These are phyloP conservation scores for Phytophthora citricola DNA, from an alignment of 352 stramenopile species.

Conservation along the genomic window DNA sequence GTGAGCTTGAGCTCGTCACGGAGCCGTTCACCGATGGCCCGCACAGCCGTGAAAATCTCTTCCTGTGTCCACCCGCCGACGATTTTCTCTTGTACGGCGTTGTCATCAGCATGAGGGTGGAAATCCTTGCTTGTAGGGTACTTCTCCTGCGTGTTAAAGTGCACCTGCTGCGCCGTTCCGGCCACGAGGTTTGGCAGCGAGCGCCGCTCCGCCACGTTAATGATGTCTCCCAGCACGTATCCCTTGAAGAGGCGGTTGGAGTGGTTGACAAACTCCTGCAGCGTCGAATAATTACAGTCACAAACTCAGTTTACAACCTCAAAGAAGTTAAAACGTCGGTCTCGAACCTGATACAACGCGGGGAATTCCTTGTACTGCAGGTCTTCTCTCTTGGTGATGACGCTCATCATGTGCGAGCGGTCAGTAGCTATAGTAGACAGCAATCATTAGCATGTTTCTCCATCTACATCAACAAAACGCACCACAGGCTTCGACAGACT, in stretches of 20 bases:
- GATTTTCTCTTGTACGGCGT: constrained; percentile 3
- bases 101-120: constrained; percentile 35
- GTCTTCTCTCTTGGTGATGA: constrained; percentile 73
- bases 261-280: constrained; percentile 87
- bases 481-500: constrained; percentile 87
- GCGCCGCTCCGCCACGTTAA: constrained; percentile 76
- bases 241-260: constrained; percentile 82
- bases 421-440: constrained; percentile 60
- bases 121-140: constrained; percentile 79
- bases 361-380: constrained; percentile 64
- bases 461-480: constrained; percentile 14
- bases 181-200: constrained; percentile 77
- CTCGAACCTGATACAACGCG: constrained; percentile 67
- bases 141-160: constrained; percentile 85
- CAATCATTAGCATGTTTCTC: background rate
- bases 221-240: constrained; percentile 80
- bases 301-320: background rate
- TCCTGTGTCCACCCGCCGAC: constrained; percentile 37
- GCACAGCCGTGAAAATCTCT: constrained; percentile 63
- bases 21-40: constrained; percentile 66
- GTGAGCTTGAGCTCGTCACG: constrained; percentile 70
- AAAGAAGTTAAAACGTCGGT: background rate
- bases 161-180: constrained; percentile 56
- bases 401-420: constrained; percentile 85
- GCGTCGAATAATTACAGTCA: constrained; percentile 11